These are phyloP conservation scores for Scedosporium apiospermum DNA, from an alignment of 2,329 filamentous ascomycete genomes.

Conservation along the genomic window DNA sequence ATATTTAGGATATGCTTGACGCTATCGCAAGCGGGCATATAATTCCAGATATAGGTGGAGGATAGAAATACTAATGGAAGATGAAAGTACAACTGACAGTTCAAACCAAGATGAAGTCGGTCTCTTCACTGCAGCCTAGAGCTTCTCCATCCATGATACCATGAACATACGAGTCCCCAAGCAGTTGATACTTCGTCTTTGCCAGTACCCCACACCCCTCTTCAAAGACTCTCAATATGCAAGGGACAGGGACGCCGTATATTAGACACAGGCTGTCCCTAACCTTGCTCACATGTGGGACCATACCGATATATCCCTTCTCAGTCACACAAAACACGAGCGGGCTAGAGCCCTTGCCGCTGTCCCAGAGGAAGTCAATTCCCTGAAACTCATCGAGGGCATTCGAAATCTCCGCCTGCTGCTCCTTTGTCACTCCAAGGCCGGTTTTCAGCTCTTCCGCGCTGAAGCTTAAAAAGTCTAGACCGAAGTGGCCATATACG, in stretches of 20 bases:
- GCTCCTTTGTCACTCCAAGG: background rate
- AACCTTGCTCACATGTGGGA: background rate
- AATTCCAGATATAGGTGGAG: no score
- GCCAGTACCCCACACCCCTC: background rate
- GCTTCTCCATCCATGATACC: constrained; percentile 6
- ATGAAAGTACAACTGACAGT: no score
- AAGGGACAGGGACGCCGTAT: constrained; percentile 4
- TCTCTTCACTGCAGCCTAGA: background rate
- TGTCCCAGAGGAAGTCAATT: background rate
- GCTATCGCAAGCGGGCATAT: no score
- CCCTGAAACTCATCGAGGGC: background rate
- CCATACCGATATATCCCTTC: background rate
- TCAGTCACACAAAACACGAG: background rate
- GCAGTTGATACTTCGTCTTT: background rate
- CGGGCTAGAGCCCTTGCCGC: background rate
- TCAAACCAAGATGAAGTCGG: no score
- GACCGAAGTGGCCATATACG: background rate
- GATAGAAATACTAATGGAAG: no score
- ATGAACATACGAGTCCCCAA: constrained; percentile 2
- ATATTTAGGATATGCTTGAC: no score
- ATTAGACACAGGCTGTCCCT: background rate
- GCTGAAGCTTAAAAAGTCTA: background rate
- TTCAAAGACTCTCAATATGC: background rate
- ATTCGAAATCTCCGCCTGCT: background rate
- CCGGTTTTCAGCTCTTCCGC: background rate